phyloP scores from a whole-genome alignment of 768 basidiomycete genomes.

The Leccinum uliginosum region DNA sequence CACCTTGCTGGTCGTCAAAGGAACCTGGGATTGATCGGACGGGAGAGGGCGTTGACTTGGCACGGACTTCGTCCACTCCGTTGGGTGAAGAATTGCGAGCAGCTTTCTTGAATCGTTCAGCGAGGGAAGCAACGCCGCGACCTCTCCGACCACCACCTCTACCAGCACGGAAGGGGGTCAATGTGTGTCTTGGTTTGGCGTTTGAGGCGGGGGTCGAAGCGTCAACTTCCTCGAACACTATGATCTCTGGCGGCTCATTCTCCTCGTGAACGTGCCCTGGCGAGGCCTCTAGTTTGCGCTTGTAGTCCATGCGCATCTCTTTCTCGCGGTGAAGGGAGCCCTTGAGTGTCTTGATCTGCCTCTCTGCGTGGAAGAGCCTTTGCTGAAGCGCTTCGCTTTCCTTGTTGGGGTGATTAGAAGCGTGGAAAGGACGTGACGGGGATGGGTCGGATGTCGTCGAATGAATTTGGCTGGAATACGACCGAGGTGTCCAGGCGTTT shows the following conservation, averaged over 20 bases:
- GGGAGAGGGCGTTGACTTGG: slow-evolving; percentile 25
- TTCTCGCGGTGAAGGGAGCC: slow-evolving; percentile 79
- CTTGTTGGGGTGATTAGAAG: slow-evolving; percentile 70
- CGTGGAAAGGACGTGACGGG: slow-evolving; percentile 56
- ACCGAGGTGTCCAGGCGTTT: slow-evolving; percentile 51
- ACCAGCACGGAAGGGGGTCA: slow-evolving; percentile 52
- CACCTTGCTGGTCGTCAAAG: slow-evolving; percentile 22
- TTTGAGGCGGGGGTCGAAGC: slow-evolving; percentile 29
- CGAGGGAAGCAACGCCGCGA: slow-evolving; percentile 47
- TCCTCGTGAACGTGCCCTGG: slow-evolving; percentile 35
- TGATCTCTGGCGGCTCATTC: slow-evolving; percentile 37
- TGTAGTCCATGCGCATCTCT: slow-evolving; percentile 68
- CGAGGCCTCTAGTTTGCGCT: slow-evolving; percentile 46
- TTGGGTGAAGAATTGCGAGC: slow-evolving; percentile 48
- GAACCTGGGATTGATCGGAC: slow-evolving; percentile 32
- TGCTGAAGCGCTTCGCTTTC: slow-evolving; percentile 82
- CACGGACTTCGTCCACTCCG: slow-evolving; percentile 20
- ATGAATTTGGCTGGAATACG: slow-evolving; percentile 42
- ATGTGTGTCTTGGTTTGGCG: slow-evolving; percentile 35
- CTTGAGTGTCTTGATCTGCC: slow-evolving; percentile 80
- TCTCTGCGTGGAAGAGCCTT: slow-evolving; percentile 78
- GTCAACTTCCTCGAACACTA: slow-evolving; percentile 46
- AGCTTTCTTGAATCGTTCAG: slow-evolving; percentile 60
- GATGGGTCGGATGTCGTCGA: slow-evolving; percentile 59
- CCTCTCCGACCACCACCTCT: slow-evolving; percentile 47